These are phyloP conservation scores for Knoxia roxburghii DNA, from an alignment of 257 asterid genomes.

Conservation along the genomic window DNA sequence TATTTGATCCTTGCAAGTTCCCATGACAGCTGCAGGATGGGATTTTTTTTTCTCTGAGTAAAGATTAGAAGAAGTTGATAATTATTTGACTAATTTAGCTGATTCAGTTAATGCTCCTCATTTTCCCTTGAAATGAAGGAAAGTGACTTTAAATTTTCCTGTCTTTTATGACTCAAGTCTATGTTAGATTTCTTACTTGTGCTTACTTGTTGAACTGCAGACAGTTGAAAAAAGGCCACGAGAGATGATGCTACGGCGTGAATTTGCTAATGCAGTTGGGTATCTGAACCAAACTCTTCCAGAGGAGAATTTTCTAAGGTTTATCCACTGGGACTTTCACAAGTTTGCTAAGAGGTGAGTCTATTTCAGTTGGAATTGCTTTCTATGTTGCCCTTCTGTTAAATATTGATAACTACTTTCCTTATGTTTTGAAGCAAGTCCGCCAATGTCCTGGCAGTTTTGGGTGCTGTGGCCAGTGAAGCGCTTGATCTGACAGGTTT, in stretches of 20 bases:
- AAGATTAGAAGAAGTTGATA: neutral
- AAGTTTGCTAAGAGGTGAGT: conserved; percentile 91
- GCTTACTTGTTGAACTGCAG: conserved; percentile 35
- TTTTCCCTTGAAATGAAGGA: neutral
- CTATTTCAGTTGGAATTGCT: conserved; percentile 13
- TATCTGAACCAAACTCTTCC: conserved; percentile 87
- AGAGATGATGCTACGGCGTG: conserved; percentile 99
- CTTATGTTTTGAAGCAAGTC: conserved; percentile 68
- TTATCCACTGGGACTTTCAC: conserved; percentile 99
- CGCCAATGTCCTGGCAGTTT: conserved; percentile 96
- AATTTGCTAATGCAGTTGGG: conserved; percentile 92
- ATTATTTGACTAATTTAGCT: neutral
- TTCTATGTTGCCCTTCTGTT: conserved; percentile 13
- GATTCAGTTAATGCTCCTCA: neutral
- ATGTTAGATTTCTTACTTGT: neutral
- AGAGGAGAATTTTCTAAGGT: conserved; percentile 74
- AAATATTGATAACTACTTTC: conserved; percentile 26
- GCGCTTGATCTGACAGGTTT: conserved; percentile 95
- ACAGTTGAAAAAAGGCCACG: conserved; percentile 97
- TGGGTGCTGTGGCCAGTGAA: conserved; percentile 96
- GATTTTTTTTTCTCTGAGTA: neutral
- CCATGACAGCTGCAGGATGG: neutral
- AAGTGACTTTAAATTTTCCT: neutral
- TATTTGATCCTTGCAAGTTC: neutral
- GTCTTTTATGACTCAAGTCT: conserved; percentile 1